These are phyloP conservation scores for Alternaria angustiovoidea DNA, from an alignment of 2,329 filamentous ascomycete species.

Conservation along the genomic window DNA sequence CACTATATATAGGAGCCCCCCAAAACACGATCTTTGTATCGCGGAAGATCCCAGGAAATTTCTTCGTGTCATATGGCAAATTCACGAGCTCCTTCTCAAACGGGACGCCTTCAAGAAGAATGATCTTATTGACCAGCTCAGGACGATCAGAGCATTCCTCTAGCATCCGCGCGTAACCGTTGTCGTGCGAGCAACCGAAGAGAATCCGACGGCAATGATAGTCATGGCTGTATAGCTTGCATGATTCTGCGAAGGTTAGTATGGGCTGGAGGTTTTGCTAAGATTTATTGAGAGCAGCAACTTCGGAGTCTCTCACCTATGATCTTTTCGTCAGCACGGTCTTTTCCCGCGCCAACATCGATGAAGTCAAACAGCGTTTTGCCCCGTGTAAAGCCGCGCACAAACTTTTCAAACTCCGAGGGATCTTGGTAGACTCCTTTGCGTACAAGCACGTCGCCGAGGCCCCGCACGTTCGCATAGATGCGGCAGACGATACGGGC, in stretches of 20 bases:
- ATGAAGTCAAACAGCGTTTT: conserved; percentile 56
- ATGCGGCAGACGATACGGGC: conserved; percentile 61
- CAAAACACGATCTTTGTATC: conserved; percentile 55
- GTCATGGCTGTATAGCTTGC: conserved; percentile 64
- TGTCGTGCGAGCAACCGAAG: conserved; percentile 66
- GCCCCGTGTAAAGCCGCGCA: conserved; percentile 63
- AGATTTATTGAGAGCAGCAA: not conserved
- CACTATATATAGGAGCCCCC: conserved; percentile 5
- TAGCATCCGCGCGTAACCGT: conserved; percentile 62
- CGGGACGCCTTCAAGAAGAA: conserved; percentile 64
- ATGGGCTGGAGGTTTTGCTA: not conserved
- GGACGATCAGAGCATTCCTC: conserved; percentile 59
- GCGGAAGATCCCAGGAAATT: conserved; percentile 63
- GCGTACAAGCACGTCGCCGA: conserved; percentile 58
- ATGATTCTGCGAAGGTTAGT: conserved; percentile 54
- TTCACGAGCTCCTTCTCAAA: conserved; percentile 62
- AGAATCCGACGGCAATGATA: conserved; percentile 68
- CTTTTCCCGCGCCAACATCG: conserved; percentile 57
- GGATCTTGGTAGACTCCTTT: conserved; percentile 56
- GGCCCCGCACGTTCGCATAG: conserved; percentile 62
- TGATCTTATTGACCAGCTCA: conserved; percentile 58
- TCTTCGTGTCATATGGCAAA: conserved; percentile 61
- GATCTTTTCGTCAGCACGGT: conserved; percentile 57
- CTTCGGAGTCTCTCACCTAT: conserved; percentile 52
- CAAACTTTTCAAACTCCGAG: conserved; percentile 60